These are phyloP conservation scores for Casuarina glauca DNA, from an alignment of 306 rosid species.

Conservation along the genomic window DNA sequence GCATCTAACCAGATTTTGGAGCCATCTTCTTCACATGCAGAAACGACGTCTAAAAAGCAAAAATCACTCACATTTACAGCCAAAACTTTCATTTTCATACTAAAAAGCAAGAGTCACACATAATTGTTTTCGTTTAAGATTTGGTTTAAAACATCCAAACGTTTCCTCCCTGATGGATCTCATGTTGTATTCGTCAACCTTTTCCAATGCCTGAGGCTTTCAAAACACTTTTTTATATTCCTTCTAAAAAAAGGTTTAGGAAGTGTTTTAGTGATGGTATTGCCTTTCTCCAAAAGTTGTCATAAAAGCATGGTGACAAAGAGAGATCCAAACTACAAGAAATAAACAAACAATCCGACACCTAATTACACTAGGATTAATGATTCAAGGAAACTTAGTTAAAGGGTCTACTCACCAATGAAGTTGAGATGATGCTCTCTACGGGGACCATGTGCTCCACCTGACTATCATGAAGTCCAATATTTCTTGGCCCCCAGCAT, in stretches of 20 bases:
- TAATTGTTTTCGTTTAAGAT: too few species aligned
- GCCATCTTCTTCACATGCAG: constrained; percentile 29
- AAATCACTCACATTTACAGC: neutral
- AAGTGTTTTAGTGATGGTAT: too few species aligned
- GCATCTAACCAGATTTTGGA: constrained; percentile 18
- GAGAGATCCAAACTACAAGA: neutral
- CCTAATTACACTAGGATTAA: constrained; percentile 10
- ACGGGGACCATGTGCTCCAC: neutral
- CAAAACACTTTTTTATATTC: too few species aligned
- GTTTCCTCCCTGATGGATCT: too few species aligned
- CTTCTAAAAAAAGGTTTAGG: neutral
- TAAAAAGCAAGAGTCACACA: too few species aligned
- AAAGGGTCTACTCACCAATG: constrained; percentile 11
- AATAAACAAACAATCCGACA: neutral
- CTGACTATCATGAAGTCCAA: too few species aligned
- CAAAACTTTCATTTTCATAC: constrained; percentile 1
- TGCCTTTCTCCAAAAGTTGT: neutral
- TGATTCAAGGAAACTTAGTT: constrained; percentile 9
- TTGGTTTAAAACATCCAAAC: too few species aligned
- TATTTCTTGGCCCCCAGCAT: too few species aligned
- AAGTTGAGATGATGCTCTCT: constrained; percentile 24
- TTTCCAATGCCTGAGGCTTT: neutral
- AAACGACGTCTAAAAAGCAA: constrained; percentile 15
- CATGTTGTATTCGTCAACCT: neutral
- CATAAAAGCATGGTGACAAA: neutral